These are phyloP conservation scores for Phialemoniopsis sp. DNA, from an alignment of 2,329 filamentous ascomycete genomes.

Conservation along the genomic window DNA sequence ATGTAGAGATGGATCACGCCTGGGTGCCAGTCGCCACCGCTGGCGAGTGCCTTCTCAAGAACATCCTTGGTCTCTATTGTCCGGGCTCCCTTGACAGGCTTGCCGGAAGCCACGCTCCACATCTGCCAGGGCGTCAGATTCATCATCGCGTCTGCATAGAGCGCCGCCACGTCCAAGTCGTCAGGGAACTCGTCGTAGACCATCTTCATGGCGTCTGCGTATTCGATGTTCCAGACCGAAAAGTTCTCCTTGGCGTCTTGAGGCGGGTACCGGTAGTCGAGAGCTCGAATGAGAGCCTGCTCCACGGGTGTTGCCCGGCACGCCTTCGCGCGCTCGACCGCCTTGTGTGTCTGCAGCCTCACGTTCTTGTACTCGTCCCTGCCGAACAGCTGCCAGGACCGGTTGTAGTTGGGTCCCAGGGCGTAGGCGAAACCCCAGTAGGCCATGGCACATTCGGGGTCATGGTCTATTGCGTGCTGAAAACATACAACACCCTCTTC, in stretches of 20 bases:
- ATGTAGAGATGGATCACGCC: slow-evolving; percentile 61
- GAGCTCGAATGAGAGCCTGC: slow-evolving; percentile 57
- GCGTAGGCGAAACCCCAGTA: slow-evolving; percentile 70
- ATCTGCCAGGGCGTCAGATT: slow-evolving; percentile 42
- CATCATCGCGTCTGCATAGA: slow-evolving; percentile 56
- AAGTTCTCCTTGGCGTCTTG: slow-evolving; percentile 41
- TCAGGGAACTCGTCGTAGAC: slow-evolving; percentile 28
- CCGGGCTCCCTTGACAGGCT: slow-evolving; percentile 55
- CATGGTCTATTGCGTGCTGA: slow-evolving; percentile 49
- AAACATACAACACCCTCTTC: slow-evolving; percentile 66
- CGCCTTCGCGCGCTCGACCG: slow-evolving; percentile 29
- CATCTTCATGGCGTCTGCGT: slow-evolving; percentile 49
- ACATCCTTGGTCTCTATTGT: slow-evolving; percentile 20
- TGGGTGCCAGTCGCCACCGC: slow-evolving; percentile 48
- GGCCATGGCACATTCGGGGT: slow-evolving; percentile 55
- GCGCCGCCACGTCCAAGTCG: slow-evolving; percentile 54
- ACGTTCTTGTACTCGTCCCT: slow-evolving; percentile 19
- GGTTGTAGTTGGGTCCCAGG: slow-evolving; percentile 72
- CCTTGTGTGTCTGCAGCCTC: no score
- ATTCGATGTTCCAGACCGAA: slow-evolving; percentile 49
- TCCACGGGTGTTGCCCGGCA: slow-evolving; percentile 45
- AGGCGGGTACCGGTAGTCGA: slow-evolving; percentile 57
- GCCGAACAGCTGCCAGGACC: slow-evolving; percentile 71
- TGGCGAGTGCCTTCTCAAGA: slow-evolving; percentile 53
- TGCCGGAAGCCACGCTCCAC: slow-evolving; percentile 28